A percentile compares a stretch with the other conserved stretches of the same genome.
These are phyloP conservation scores for Arthroderma sp. DNA, from an alignment of 2,329 filamentous ascomycete species.

Conservation along the genomic window DNA sequence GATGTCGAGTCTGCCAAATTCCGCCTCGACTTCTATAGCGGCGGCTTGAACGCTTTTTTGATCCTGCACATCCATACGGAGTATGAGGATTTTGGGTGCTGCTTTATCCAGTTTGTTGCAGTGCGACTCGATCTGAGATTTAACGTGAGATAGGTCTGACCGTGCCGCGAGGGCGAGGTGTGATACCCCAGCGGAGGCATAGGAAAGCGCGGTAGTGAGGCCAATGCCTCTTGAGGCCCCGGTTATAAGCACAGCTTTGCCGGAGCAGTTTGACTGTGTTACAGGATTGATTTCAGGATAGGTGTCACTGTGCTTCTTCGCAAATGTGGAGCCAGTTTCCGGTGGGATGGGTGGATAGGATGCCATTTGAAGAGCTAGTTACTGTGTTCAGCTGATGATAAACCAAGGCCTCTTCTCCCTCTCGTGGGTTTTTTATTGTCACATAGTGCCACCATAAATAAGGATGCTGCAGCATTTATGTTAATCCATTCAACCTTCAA, in stretches of 20 bases:
- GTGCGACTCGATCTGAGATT: constrained; percentile 20
- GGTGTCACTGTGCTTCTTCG: constrained; percentile 18
- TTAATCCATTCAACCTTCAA: no score
- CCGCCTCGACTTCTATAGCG: constrained; percentile 19
- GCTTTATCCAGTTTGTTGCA: constrained; percentile 24
- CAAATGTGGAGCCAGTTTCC: no score
- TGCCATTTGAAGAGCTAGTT: no score
- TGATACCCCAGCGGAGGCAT: constrained; percentile 40
- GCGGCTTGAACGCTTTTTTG: constrained; percentile 24
- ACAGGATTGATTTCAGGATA: constrained; percentile 32
- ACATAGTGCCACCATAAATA: no score
- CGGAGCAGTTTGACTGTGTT: constrained; percentile 25
- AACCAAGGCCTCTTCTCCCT: no score
- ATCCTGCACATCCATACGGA: constrained; percentile 34
- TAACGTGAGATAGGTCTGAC: constrained; percentile 30
- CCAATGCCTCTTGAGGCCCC: constrained; percentile 46
- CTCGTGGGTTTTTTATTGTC: no score
- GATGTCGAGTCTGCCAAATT: constrained; percentile 30
- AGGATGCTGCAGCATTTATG: no score
- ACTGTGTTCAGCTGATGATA: no score
- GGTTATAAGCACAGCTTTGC: constrained; percentile 39
- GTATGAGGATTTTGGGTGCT: constrained; percentile 29
- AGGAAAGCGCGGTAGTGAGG: constrained; percentile 41
- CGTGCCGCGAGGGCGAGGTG: constrained; percentile 43
- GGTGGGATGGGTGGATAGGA: no score